Conservation (phyloP, 257 asterid species). For the Solanum commersonii region DNA sequence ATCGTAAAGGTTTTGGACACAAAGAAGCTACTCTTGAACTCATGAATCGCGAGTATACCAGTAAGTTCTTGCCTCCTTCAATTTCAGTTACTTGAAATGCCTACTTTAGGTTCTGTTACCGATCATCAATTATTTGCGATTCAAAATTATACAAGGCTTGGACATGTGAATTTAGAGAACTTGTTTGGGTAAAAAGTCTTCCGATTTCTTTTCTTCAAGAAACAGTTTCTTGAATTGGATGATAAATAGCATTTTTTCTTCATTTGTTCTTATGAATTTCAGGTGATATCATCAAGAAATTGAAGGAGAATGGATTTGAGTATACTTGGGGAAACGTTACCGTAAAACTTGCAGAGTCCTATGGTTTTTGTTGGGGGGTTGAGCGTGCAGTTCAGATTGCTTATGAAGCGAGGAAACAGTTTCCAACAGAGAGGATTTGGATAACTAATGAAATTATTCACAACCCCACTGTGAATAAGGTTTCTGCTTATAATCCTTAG, state of each 20-base stretch:
- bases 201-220: not conserved
- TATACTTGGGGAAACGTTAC: conserved; percentile 94
- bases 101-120: not conserved
- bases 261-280: conserved; percentile 11
- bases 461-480: conserved; percentile 96
- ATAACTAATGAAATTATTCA: conserved; percentile 88
- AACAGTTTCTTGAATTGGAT: not conserved
- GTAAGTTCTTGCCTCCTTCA: conserved; percentile 24
- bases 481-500: conserved; percentile 3
- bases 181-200: not conserved
- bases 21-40: conserved; percentile 66
- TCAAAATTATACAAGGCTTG: not conserved
- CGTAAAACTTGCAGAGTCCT: conserved; percentile 84
- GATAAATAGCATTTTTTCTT: not conserved
- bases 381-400: conserved; percentile 99
- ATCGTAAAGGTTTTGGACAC: conserved; percentile 85
- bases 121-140: not conserved
- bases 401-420: conserved; percentile 89
- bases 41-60: conserved; percentile 75
- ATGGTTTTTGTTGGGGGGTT: conserved; percentile 99
- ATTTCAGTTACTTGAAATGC: not conserved
- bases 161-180: not conserved
- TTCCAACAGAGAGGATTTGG: conserved; percentile 82
- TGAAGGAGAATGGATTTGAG: conserved; percentile 74
- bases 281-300: conserved; percentile 80